Evolutionary conservation across 2,329 filamentous ascomycete species (phyloP).

Genomic region (Diaporthe sp.): DNA sequence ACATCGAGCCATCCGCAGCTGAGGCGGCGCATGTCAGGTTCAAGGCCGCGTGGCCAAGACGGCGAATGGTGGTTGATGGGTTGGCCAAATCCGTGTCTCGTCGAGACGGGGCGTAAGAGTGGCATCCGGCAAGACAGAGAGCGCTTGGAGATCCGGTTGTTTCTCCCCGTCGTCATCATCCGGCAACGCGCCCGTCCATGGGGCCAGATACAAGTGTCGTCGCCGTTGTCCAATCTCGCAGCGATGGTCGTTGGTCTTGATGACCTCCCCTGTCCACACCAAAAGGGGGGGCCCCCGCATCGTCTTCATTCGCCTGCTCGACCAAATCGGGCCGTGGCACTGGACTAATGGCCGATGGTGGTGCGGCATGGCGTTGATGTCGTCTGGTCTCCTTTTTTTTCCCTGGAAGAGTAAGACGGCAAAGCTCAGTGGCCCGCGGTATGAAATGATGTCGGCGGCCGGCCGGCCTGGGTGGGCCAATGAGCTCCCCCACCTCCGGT

Average conservation of each 20-base stretch:
- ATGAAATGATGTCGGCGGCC: constrained; percentile 25
- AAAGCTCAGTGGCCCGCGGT: constrained; percentile 35
- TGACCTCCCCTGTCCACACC: constrained; percentile 18
- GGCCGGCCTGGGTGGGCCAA: constrained; percentile 20
- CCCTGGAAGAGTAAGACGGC: not conserved
- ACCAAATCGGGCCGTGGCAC: constrained; percentile 32
- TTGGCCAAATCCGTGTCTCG: not conserved
- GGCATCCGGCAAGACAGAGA: not conserved
- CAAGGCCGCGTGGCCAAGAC: constrained; percentile 11
- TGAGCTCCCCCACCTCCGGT: not conserved
- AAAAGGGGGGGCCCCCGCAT: constrained; percentile 9
- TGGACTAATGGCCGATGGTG: not conserved
- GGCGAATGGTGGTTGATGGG: not conserved
- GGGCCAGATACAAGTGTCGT: not conserved
- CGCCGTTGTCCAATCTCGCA: constrained; percentile 9
- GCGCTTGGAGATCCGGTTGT: not conserved
- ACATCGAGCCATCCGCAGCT: not conserved
- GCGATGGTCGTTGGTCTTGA: not conserved
- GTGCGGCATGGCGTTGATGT: constrained; percentile 14
- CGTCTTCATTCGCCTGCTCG: constrained; percentile 9
- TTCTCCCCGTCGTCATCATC: constrained; percentile 5
- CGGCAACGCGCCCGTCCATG: not conserved
- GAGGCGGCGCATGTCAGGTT: constrained; percentile 10
- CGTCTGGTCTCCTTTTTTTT: constrained; percentile 32
- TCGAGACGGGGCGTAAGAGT: not conserved